These are phyloP conservation scores for Arctium minus DNA, from an alignment of 129 eudicot species.

Conservation along the genomic window DNA sequence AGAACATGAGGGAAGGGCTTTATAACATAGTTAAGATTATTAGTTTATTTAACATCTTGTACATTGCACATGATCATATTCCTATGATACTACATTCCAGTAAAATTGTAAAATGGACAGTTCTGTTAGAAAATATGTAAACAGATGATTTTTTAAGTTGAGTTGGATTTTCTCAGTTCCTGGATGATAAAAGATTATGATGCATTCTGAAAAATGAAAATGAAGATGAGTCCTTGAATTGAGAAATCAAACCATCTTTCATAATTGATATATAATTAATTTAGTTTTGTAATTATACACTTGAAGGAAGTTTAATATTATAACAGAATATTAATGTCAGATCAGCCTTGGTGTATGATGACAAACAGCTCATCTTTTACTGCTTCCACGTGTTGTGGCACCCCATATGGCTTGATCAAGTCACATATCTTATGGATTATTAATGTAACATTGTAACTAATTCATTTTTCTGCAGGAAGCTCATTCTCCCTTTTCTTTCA, in stretches of 20 bases:
- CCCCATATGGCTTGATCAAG: background rate
- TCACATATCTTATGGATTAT: background rate
- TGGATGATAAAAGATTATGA: constrained; percentile 4
- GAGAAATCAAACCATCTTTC: background rate
- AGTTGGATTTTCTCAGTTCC: background rate
- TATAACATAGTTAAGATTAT: background rate
- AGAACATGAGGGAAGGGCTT: background rate
- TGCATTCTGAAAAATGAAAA: constrained; percentile 7
- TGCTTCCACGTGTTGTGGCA: constrained; percentile 6
- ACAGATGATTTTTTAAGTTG: background rate
- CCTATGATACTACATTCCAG: background rate
- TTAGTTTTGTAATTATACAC: background rate
- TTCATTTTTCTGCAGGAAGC: constrained; percentile 59
- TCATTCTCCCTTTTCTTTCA: constrained; percentile 71
- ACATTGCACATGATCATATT: background rate
- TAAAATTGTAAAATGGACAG: constrained; percentile 10
- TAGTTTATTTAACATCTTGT: background rate
- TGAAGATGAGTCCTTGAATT: background rate
- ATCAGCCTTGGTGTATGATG: constrained; percentile 10
- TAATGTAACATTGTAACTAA: constrained; percentile 4
- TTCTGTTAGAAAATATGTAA: background rate
- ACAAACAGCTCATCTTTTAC: background rate
- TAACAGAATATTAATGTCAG: background rate
- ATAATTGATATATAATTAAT: background rate
- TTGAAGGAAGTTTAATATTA: background rate